Percentiles rank a stretch among this genome's conserved stretches.
These are phyloP conservation scores for Suillus fuscotomentosus DNA, from an alignment of 768 basidiomycete species.

Conservation along the genomic window DNA sequence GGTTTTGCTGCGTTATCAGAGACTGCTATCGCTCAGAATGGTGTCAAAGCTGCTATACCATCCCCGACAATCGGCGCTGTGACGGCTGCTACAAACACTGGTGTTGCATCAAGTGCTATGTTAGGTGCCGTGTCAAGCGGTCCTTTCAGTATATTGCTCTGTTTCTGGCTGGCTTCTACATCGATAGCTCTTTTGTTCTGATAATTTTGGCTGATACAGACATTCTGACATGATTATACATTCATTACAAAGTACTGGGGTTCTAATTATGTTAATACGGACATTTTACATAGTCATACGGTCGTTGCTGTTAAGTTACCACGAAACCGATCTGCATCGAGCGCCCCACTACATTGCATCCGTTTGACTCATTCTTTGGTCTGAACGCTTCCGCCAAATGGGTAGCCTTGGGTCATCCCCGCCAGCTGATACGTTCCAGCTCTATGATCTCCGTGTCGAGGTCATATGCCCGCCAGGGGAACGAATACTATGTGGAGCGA, in stretches of 20 bases:
- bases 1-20: constrained; percentile 48
- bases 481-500: constrained; percentile 63
- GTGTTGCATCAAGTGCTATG: not conserved
- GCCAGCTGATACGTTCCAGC: constrained; percentile 47
- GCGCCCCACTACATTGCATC: not conserved
- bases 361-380: not conserved
- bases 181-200: not conserved
- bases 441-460: constrained; percentile 66
- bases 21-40: constrained; percentile 24
- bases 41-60: constrained; percentile 7
- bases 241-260: not conserved
- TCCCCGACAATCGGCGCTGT: constrained; percentile 2
- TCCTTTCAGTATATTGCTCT: constrained; percentile 4
- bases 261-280: not conserved
- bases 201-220: not conserved
- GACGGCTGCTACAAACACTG: not conserved
- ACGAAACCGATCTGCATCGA: not conserved
- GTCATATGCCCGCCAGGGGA: constrained; percentile 56
- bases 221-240: not conserved
- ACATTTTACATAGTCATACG: not conserved
- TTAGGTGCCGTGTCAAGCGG: not conserved
- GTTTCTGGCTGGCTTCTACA: constrained; percentile 1
- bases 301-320: not conserved
- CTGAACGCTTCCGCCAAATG: not conserved
- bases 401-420: not conserved